phyloP scores from a whole-genome alignment of 2,329 filamentous ascomycete species.

The Aspergillus awamori region DNA sequence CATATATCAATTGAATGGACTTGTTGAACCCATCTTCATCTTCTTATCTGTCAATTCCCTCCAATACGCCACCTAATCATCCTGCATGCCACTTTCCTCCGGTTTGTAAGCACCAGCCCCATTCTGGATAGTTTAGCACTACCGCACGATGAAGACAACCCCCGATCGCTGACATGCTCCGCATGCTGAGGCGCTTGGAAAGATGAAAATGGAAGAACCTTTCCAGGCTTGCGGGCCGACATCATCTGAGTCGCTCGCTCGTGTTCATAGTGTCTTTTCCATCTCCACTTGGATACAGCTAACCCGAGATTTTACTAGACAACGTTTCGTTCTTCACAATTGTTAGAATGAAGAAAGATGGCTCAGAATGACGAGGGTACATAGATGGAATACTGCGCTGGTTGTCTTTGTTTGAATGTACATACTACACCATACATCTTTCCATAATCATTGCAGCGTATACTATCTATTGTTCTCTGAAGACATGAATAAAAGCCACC shows the following conservation, averaged over 20 bases:
- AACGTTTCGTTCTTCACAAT: not conserved
- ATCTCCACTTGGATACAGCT: not conserved
- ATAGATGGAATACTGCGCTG: not conserved
- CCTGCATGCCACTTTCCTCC: not conserved
- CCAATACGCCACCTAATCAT: not conserved
- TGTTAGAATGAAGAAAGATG: not conserved
- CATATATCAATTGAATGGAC: not conserved
- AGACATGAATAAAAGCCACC: not conserved
- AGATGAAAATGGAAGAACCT: constrained; percentile 20
- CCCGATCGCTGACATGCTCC: constrained; percentile 18
- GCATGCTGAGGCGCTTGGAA: constrained; percentile 23
- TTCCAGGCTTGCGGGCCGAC: constrained; percentile 22
- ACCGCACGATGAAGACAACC: constrained; percentile 17
- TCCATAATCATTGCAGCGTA: not conserved
- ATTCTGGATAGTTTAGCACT: not conserved
- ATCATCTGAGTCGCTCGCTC: constrained; percentile 19
- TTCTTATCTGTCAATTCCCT: not conserved
- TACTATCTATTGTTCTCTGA: not conserved
- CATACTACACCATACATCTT: not conserved
- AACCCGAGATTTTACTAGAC: not conserved
- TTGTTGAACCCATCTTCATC: not conserved
- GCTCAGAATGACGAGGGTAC: not conserved
- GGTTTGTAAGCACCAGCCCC: not conserved
- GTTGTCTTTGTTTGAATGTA: not conserved
- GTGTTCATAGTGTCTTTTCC: not conserved